A percentile compares a stretch with the other conserved stretches of the same genome.
Evolutionary conservation across 805 yeast species (phyloP).

Genomic region (Wickerhamiella slavikovae): DNA sequence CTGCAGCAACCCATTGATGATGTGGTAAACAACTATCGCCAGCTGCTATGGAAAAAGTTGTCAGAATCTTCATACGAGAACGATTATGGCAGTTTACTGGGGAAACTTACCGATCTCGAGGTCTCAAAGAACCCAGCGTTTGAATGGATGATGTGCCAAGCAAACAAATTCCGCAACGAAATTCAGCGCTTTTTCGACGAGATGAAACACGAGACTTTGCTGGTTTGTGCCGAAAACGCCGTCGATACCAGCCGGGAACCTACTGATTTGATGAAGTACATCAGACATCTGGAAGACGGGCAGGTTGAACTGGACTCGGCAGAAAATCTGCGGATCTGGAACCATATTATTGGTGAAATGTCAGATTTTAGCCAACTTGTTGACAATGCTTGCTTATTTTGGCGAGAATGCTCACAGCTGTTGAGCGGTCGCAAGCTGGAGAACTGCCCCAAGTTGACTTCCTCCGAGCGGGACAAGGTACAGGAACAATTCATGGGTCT

Average conservation of each 20-base stretch:
- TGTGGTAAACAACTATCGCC: constrained; percentile 34
- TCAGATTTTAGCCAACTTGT: constrained; percentile 6
- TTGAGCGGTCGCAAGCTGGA: constrained; percentile 2
- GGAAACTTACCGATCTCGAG: constrained; percentile 42
- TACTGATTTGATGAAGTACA: not conserved
- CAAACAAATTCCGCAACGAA: constrained; percentile 20
- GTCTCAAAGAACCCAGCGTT: constrained; percentile 41
- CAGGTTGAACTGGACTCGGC: constrained; percentile 1
- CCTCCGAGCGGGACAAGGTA: constrained; percentile 4
- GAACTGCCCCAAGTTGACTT: constrained; percentile 1
- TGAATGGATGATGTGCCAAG: constrained; percentile 37
- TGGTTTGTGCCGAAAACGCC: not conserved
- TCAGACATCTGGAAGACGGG: not conserved
- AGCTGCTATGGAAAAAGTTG: constrained; percentile 31
- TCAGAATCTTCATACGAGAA: constrained; percentile 15
- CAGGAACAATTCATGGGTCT: not conserved
- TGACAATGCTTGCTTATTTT: constrained; percentile 7
- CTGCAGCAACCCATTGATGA: constrained; percentile 34
- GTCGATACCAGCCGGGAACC: constrained; percentile 1
- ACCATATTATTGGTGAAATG: constrained; percentile 3
- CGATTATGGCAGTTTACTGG: constrained; percentile 21
- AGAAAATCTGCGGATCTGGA: constrained; percentile 9
- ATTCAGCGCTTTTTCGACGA: constrained; percentile 25
- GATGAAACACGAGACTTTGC: constrained; percentile 10
- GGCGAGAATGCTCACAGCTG: constrained; percentile 10